A percentile compares a stretch with the other conserved stretches of the same genome.
These are phyloP conservation scores for Rhizopogon salebrosus DNA, from an alignment of 768 basidiomycete species.

Conservation along the genomic window DNA sequence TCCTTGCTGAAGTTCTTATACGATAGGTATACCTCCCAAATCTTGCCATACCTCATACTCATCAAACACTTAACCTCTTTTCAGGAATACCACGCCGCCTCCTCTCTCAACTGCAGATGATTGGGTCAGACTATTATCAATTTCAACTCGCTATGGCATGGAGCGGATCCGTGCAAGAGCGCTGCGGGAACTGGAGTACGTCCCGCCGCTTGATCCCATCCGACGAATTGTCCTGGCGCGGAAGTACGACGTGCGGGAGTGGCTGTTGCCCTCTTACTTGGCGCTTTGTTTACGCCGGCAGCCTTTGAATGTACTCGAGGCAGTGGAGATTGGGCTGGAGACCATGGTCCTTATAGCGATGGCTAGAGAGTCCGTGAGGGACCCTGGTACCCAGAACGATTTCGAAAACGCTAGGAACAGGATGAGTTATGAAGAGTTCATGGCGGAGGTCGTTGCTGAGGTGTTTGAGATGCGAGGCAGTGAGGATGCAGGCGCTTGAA, in stretches of 20 bases:
- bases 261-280: slow-evolving; percentile 34
- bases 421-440: not conserved
- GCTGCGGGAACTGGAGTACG: slow-evolving; percentile 23
- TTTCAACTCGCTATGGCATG: slow-evolving; percentile 35
- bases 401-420: not conserved
- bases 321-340: slow-evolving; percentile 28
- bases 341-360: slow-evolving; percentile 20
- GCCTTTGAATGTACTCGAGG: slow-evolving; percentile 29
- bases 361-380: slow-evolving; percentile 17
- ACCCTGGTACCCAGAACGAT: not conserved
- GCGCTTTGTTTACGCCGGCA: slow-evolving; percentile 29
- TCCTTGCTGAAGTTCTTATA: slow-evolving; percentile 36
- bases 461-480: not conserved
- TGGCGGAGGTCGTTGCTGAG: not conserved
- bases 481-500: not conserved
- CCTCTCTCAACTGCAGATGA: slow-evolving; percentile 16
- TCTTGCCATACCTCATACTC: not conserved
- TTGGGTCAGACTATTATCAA: slow-evolving; percentile 36
- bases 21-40: slow-evolving; percentile 24
- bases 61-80: not conserved
- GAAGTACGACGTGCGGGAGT: slow-evolving; percentile 32
- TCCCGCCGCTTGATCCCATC: slow-evolving; percentile 24
- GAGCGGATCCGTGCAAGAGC: slow-evolving; percentile 30
- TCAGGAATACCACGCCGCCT: not conserved
- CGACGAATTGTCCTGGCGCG: slow-evolving; percentile 34